A percentile compares a stretch with the other conserved stretches of the same genome.
Conservation (phyloP, 2,329 filamentous ascomycete genomes). For the Aspergillus sojae region DNA sequence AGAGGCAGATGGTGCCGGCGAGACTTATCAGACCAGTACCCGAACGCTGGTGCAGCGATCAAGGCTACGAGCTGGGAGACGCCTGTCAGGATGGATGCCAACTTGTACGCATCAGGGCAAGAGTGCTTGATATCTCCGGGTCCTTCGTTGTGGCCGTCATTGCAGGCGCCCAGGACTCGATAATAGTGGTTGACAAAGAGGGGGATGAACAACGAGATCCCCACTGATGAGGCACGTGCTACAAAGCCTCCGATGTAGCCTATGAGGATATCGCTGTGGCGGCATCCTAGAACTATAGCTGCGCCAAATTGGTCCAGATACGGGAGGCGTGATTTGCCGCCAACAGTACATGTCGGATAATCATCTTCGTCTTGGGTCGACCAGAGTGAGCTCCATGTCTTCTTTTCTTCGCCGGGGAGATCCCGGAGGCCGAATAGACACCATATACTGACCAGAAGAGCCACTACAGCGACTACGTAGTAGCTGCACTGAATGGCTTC, state of each 20-base stretch:
- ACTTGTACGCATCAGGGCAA: constrained; percentile 82
- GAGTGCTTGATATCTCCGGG: constrained; percentile 73
- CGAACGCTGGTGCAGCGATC: constrained; percentile 82
- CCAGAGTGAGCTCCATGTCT: constrained; percentile 65
- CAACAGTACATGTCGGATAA: constrained; percentile 3
- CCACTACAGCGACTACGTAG: constrained; percentile 77
- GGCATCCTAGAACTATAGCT: constrained; percentile 70
- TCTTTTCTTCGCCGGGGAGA: constrained; percentile 73
- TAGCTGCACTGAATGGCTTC: constrained; percentile 81
- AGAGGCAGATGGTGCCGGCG: constrained; percentile 72
- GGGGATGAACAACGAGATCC: constrained; percentile 92
- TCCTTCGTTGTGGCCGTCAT: constrained; percentile 41
- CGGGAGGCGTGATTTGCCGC: constrained; percentile 20
- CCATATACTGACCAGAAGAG: constrained; percentile 71
- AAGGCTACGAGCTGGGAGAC: constrained; percentile 86
- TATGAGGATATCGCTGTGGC: constrained; percentile 75
- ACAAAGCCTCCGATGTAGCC: constrained; percentile 95
- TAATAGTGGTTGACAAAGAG: constrained; percentile 92
- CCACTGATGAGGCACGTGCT: constrained; percentile 89
- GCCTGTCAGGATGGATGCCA: constrained; percentile 84
- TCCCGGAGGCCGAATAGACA: constrained; percentile 77
- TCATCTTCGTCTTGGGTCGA: constrained; percentile 6
- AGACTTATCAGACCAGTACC: constrained; percentile 75
- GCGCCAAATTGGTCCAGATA: constrained; percentile 61
- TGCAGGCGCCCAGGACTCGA: constrained; percentile 77